Evolutionary conservation across 305 asterid species (phyloP), one percentile per base, ranked within the genome.

Genomic region (Fraxinus platypoda): DNA sequence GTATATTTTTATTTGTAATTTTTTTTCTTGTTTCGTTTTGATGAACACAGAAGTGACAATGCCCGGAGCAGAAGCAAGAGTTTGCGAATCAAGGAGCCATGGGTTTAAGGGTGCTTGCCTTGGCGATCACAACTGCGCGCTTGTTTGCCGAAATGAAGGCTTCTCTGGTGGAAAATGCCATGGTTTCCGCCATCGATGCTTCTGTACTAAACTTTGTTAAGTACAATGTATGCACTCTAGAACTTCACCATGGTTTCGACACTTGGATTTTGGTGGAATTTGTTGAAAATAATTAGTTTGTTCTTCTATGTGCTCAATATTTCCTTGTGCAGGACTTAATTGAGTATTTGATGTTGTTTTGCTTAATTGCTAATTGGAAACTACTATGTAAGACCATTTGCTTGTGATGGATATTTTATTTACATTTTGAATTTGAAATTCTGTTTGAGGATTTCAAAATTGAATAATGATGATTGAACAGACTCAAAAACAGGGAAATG

Each of bases 11-110:
- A 62, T 79, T 3, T 33, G 33, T 31, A 21, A 34, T 1, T 37
- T 7, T 38, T 2, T 28, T 19, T 75, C 13, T 9, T 41, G 21
- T 37, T 21, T 8, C 3, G 2, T 75, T 75, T 75, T 3, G 35
- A 81, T 21, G 33, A 13, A 62, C 31, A 52, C 73, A 81, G 85
- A 85, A 15, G 78, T 80, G 73, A 28, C 68, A 28, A 83, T 82
- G 8, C 46, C 68, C n/a, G 28, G 6, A 6, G 89, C 23, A 76
- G 89, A 76, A 37, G 87, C 81, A 38, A 83, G 91, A 71, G 87
- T 81, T 34, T 88, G 88, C 82, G 15, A 66, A 34, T 86, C 91
- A 21, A 54, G 76, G 85, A 86, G 91, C 87, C 88, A 88, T 8
- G 8, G 76, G 4, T 83, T 43, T 74, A 54, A 21, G 11, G 91